A percentile compares a stretch with the other conserved stretches of the same genome.
Conservation (phyloP, 352 stramenopile genomes). For the Aphanomyces astaci region DNA sequence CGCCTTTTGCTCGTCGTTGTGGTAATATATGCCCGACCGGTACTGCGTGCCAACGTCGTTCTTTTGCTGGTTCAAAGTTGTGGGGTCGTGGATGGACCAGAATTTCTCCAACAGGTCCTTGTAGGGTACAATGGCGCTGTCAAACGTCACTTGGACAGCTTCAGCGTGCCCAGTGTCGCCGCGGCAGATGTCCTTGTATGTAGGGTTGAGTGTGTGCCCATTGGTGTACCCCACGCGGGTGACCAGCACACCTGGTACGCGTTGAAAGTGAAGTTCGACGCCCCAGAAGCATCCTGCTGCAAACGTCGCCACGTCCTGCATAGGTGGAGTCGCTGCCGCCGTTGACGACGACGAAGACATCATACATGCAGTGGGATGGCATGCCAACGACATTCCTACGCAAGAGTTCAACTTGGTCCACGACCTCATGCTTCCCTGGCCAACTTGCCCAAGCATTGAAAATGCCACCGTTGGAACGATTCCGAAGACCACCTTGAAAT, state of each 20-base stretch:
- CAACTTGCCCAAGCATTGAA: too few relatives aligned
- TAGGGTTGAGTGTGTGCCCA: slow-evolving; percentile 76
- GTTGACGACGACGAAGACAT: not conserved
- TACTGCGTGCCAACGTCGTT: slow-evolving; percentile 92
- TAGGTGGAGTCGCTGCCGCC: not conserved
- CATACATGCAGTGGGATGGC: not conserved
- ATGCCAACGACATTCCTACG: not conserved
- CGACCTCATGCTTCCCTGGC: too few relatives aligned
- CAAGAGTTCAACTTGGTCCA: not conserved
- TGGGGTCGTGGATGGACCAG: slow-evolving; percentile 90
- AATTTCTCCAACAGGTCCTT: slow-evolving; percentile 65
- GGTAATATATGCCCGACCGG: slow-evolving; percentile 92
- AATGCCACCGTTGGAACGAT: too few relatives aligned
- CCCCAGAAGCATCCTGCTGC: slow-evolving; percentile 97
- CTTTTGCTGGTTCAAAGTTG: slow-evolving; percentile 84
- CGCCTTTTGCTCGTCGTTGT: slow-evolving; percentile 86
- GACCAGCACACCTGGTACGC: slow-evolving; percentile 86
- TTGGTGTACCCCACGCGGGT: slow-evolving; percentile 87
- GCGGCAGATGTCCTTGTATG: slow-evolving; percentile 93
- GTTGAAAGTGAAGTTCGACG: slow-evolving; percentile 93
- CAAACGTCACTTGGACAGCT: slow-evolving; percentile 89
- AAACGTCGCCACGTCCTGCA: slow-evolving; percentile 82
- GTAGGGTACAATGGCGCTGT: slow-evolving; percentile 81
- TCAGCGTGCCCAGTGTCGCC: slow-evolving; percentile 92
- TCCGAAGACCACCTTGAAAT: too few relatives aligned